phyloP scores from a whole-genome alignment of 768 basidiomycete species.

The Vararia minispora region DNA sequence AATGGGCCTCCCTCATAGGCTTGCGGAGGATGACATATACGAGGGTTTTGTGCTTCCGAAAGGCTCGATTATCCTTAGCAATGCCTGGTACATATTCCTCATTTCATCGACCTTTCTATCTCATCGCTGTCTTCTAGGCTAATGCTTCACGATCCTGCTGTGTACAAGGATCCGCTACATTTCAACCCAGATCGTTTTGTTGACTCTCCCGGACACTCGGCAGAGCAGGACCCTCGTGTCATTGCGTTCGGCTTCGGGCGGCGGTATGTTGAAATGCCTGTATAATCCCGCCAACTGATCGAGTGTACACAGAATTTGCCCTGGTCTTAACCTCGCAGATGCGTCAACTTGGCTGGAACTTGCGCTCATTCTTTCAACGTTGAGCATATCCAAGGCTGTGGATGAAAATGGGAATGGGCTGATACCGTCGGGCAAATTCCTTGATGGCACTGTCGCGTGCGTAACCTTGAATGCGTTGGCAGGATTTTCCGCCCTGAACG shows the following conservation, averaged over 20 bases:
- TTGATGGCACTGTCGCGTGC: constrained; percentile 11
- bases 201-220: constrained; percentile 5
- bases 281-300: too few species aligned
- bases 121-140: constrained; percentile 12
- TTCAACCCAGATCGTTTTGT: constrained; percentile 23
- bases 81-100: constrained; percentile 20
- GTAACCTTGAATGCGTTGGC: not conserved
- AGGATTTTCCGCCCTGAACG: not conserved
- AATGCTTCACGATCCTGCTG: constrained; percentile 20
- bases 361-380: constrained; percentile 12
- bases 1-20: constrained; percentile 1
- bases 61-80: constrained; percentile 24
- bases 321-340: constrained; percentile 10
- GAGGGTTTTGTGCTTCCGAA: constrained; percentile 20
- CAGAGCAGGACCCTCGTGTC: constrained; percentile 15
- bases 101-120: not conserved
- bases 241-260: constrained; percentile 19
- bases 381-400: constrained; percentile 9
- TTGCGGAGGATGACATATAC: not conserved
- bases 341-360: constrained; percentile 13
- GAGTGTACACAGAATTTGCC: not conserved
- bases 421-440: constrained; percentile 6
- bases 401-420: too few species aligned
- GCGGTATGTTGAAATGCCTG: too few species aligned
- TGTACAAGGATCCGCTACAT: constrained; percentile 18